These are phyloP conservation scores for Amanita pallidorosea DNA, from an alignment of 768 basidiomycete genomes.

Conservation along the genomic window DNA sequence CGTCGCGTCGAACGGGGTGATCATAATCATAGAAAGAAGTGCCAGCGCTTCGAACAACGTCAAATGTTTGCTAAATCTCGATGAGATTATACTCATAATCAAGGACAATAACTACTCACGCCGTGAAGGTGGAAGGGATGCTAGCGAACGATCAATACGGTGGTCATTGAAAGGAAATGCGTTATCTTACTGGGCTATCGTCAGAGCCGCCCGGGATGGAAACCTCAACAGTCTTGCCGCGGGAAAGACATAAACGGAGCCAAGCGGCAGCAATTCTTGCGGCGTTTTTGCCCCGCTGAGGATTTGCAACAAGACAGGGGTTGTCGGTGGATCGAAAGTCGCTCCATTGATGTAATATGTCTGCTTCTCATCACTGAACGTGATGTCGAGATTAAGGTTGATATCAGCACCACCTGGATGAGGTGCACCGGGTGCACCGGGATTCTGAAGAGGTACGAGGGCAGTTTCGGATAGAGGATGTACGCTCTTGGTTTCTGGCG, in stretches of 20 bases:
- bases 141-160: slow-evolving; percentile 3
- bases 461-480: slow-evolving; percentile 3
- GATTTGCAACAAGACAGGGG: slow-evolving; percentile 49
- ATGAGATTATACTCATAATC: not conserved
- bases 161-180: not conserved
- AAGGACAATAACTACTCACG: slow-evolving; percentile 9
- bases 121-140: slow-evolving; percentile 32
- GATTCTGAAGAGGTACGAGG: slow-evolving; percentile 9
- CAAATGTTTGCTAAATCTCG: slow-evolving; percentile 27
- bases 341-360: slow-evolving; percentile 21
- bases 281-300: slow-evolving; percentile 40
- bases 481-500: slow-evolving; percentile 5
- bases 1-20: slow-evolving; percentile 48
- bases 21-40: slow-evolving; percentile 25
- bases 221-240: slow-evolving; percentile 25
- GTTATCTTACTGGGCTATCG: slow-evolving; percentile 3
- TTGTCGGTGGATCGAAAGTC: slow-evolving; percentile 24
- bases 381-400: slow-evolving; percentile 10
- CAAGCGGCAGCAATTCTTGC: slow-evolving; percentile 35
- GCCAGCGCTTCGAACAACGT: slow-evolving; percentile 32
- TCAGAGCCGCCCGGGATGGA: not conserved
- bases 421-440: slow-evolving; percentile 12
- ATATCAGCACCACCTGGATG: slow-evolving; percentile 16
- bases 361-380: slow-evolving; percentile 6
- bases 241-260: slow-evolving; percentile 34